Conservation (phyloP, 2,329 filamentous ascomycete species). For the Xenoacremonium recifei region DNA sequence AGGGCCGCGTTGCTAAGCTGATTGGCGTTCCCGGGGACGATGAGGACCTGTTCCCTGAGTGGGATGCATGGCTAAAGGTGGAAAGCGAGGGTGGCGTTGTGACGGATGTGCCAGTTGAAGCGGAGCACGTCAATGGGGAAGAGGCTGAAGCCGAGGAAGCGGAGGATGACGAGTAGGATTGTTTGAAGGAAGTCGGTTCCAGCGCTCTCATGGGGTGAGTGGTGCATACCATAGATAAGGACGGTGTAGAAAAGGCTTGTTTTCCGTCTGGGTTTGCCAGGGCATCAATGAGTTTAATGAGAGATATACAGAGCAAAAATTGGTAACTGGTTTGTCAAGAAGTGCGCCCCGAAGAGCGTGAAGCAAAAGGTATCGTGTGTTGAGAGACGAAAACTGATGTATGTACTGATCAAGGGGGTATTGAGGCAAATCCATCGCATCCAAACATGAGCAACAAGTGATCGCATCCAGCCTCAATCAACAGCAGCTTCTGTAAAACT, state of each 20-base stretch:
- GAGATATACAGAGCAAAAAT: too few species aligned
- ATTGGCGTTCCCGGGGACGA: slow-evolving; percentile 81
- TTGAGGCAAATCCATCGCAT: too few species aligned
- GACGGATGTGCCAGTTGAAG: slow-evolving; percentile 5
- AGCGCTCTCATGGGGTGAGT: slow-evolving; percentile 14
- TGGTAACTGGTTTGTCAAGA: too few species aligned
- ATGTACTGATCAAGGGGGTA: too few species aligned
- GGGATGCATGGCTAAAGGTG: slow-evolving; percentile 84
- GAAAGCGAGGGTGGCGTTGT: slow-evolving; percentile 67
- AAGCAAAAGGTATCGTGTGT: too few species aligned
- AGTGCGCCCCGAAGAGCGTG: too few species aligned
- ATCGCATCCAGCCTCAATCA: slow-evolving; percentile 7
- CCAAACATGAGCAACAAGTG: too few species aligned
- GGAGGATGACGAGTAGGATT: slow-evolving; percentile 20
- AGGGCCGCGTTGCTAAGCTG: slow-evolving; percentile 78
- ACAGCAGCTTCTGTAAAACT: slow-evolving; percentile 30
- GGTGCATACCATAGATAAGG: slow-evolving; percentile 22
- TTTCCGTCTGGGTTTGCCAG: slow-evolving; percentile 26
- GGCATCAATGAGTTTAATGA: slow-evolving; percentile 32
- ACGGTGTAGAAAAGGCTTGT: slow-evolving; percentile 29
- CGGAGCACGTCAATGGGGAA: slow-evolving; percentile 19
- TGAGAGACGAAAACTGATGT: too few species aligned
- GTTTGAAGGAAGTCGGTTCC: slow-evolving; percentile 16
- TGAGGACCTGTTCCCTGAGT: slow-evolving; percentile 90
- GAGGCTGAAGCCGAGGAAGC: slow-evolving; percentile 17